Evolutionary conservation across 768 basidiomycete species (phyloP), one percentile per base, ranked within the genome.

Genomic region (Lactifluus hygrophoroides): DNA sequence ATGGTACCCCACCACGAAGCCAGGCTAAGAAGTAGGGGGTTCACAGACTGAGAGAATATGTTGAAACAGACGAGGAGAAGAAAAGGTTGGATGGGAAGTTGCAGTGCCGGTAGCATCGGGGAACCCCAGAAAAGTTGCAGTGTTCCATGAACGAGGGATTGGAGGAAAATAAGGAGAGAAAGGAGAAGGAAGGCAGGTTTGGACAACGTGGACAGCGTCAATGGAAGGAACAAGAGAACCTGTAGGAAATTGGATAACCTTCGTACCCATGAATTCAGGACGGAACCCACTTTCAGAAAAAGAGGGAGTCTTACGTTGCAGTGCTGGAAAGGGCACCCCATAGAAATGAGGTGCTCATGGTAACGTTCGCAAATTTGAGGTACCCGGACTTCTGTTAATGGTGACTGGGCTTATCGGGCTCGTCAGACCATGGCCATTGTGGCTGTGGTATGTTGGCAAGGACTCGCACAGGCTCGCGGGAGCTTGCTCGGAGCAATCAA

Each of bases 51-150:
- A 2, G 88, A 81, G 71, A 90, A 91, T 37, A 84, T 77, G 69
- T 93, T 93, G 79, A 93, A 93, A 69, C 82, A 88, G 57, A 92
- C 81, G 49, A 93, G 84, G 43, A 93, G 82, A 34, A 93, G 78
- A 71, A 92, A 89, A 0, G 90, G 84, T 69, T 92, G 90, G 76
- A 90, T 84, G 9, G 90, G 90, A 32, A 92, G 80, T 72, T 93
- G 90, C 56, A 91, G 75, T 58, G 93, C 77, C 14, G 88, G 83
- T 51, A 92, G 76, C 14, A 81, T 79, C 46, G 81, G 75, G 13
- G 87, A 88, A 56, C 82, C 81, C 81, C 83, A 88, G 57, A 89
- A 64, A 42, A 88, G 76, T 58, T 82, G 75, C 66, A 91, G 76
- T 2, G 88, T 88, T 56, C 90, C 88, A 76, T 93, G 90, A 47